phyloP scores from a whole-genome alignment of 176 grass and related monocot genomes.

The Dactylis glomerata region DNA sequence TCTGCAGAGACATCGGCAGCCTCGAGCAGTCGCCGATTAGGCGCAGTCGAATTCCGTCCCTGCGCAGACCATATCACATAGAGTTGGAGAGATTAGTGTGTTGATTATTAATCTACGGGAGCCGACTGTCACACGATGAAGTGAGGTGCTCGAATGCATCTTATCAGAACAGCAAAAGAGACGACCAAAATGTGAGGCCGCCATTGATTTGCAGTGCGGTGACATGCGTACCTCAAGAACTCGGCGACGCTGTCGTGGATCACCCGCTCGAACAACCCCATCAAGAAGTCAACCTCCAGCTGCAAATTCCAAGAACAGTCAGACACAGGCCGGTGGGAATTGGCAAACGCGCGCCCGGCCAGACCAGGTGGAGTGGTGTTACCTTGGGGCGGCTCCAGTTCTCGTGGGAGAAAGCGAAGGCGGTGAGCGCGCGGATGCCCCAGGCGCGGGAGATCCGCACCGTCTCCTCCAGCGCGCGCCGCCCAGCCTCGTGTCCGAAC shows the following conservation, averaged over 20 bases:
- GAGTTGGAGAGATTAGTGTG: neutral
- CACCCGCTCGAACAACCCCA: conserved; percentile 54
- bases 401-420: conserved; percentile 80
- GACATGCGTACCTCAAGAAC: conserved; percentile 38
- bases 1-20: conserved; percentile 56
- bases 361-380: neutral
- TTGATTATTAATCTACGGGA: neutral
- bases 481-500: conserved; percentile 62
- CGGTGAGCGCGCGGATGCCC: conserved; percentile 61
- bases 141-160: neutral
- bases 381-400: conserved; percentile 77
- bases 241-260: conserved; percentile 39
- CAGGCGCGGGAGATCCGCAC: conserved; percentile 49
- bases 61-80: neutral
- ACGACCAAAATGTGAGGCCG: conserved; percentile 3
- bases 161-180: conserved; percentile 21
- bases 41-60: conserved; percentile 47
- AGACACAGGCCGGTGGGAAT: conserved; percentile 7
- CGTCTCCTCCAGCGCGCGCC: conserved; percentile 49
- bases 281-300: conserved; percentile 64
- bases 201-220: neutral
- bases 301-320: conserved; percentile 21
- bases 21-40: conserved; percentile 57
- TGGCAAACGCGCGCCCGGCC: neutral
- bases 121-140: neutral